These are phyloP conservation scores for Wickerhamiella cacticola DNA, from an alignment of 805 yeast genomes.

Conservation along the genomic window DNA sequence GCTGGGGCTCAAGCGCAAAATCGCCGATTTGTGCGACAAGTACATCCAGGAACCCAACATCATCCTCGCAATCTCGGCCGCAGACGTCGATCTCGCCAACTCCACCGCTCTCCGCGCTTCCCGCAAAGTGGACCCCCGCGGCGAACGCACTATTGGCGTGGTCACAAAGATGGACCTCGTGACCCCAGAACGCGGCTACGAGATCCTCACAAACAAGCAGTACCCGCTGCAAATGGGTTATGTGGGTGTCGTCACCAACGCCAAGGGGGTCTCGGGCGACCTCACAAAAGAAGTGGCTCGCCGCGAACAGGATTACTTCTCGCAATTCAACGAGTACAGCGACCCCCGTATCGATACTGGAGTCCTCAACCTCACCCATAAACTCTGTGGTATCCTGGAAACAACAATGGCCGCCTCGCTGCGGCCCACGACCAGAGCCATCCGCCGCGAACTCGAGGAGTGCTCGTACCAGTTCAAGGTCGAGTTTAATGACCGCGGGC, in stretches of 20 bases:
- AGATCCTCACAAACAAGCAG: constrained; percentile 57
- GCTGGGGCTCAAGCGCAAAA: constrained; percentile 60
- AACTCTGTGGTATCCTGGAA: constrained; percentile 77
- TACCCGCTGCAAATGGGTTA: constrained; percentile 95
- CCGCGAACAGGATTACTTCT: constrained; percentile 49
- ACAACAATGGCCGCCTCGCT: constrained; percentile 80
- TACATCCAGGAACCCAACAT: constrained; percentile 87
- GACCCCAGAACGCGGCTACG: constrained; percentile 57
- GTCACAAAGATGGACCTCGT: constrained; percentile 89
- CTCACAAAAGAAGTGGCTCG: constrained; percentile 44
- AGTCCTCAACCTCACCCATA: constrained; percentile 60
- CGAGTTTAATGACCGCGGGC: constrained; percentile 85
- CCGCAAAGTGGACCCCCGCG: constrained; percentile 78
- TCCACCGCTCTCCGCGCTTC: constrained; percentile 90
- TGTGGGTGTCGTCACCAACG: constrained; percentile 73
- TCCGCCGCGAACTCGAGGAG: constrained; percentile 87
- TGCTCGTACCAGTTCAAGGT: constrained; percentile 87
- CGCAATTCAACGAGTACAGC: constrained; percentile 47
- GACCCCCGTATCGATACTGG: constrained; percentile 53
- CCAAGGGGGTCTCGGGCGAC: constrained; percentile 26
- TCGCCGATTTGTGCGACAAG: constrained; percentile 66
- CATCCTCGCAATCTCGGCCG: constrained; percentile 90
- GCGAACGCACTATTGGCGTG: constrained; percentile 93
- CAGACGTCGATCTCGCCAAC: constrained; percentile 95
- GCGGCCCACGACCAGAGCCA: constrained; percentile 74